Percentiles rank a stretch among this genome's conserved stretches.
These are phyloP conservation scores for Phoma sp. DNA, from an alignment of 2,329 filamentous ascomycete species.

Conservation along the genomic window DNA sequence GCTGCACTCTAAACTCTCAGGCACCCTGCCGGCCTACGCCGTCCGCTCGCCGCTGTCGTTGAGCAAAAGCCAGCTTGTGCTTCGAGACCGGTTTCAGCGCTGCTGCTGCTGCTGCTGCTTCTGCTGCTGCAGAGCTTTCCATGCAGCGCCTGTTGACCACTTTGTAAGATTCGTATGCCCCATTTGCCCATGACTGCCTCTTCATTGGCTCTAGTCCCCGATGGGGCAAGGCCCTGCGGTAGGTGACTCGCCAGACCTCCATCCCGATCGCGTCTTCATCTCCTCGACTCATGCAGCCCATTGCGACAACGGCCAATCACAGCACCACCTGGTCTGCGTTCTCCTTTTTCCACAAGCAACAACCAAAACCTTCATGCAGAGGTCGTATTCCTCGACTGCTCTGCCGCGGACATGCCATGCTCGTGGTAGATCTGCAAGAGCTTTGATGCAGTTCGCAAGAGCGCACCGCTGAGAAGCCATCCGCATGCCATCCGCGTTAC, in stretches of 20 bases:
- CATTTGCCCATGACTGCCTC: conserved; percentile 20
- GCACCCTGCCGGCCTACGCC: neutral
- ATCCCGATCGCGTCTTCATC: conserved; percentile 40
- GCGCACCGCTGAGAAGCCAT: neutral
- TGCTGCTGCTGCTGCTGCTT: too few species aligned
- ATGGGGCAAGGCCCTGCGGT: conserved; percentile 21
- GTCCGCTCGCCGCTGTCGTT: neutral
- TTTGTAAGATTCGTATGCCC: conserved; percentile 1
- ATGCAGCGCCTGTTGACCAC: neutral
- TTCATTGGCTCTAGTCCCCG: conserved; percentile 17
- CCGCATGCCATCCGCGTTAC: neutral
- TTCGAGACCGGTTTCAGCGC: conserved; percentile 19
- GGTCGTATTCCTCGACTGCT: neutral
- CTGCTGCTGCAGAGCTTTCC: conserved; percentile 16
- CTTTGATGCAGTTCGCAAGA: conserved; percentile 14
- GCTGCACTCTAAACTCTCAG: neutral
- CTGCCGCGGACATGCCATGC: conserved; percentile 1
- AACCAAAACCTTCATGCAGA: neutral
- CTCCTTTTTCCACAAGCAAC: conserved; percentile 22
- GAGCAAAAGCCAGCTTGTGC: conserved; percentile 15
- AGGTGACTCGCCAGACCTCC: conserved; percentile 38
- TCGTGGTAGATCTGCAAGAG: conserved; percentile 15
- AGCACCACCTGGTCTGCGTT: conserved; percentile 3
- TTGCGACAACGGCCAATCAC: conserved; percentile 30
- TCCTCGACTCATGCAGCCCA: conserved; percentile 39